These are phyloP conservation scores for Fagopyrum homotropicum DNA, from an alignment of 148 eudicot genomes.

Conservation along the genomic window DNA sequence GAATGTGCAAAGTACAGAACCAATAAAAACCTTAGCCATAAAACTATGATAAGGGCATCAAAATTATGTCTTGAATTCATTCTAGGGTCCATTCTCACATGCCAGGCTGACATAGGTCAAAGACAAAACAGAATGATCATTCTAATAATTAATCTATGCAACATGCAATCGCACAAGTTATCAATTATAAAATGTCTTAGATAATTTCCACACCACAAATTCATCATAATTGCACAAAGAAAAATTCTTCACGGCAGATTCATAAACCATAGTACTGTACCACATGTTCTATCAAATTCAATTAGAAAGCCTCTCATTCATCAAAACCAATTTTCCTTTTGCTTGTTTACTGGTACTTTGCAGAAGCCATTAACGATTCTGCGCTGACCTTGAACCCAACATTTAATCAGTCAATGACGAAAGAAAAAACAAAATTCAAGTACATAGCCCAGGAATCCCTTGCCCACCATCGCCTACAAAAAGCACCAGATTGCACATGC, in stretches of 20 bases:
- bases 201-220: constrained; percentile 1
- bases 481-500: neutral
- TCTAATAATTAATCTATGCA: neutral
- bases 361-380: neutral
- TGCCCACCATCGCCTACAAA: neutral
- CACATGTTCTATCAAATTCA: neutral
- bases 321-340: neutral
- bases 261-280: neutral
- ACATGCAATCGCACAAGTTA: neutral
- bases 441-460: neutral
- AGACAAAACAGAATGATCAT: neutral
- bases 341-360: neutral
- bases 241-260: neutral
- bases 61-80: constrained; percentile 1
- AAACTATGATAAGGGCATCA: constrained; percentile 1
- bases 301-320: neutral
- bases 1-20: constrained; percentile 8
- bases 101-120: constrained; percentile 9
- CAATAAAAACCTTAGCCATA: neutral
- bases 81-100: neutral
- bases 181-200: neutral
- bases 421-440: neutral
- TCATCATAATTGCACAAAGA: neutral
- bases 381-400: constrained; percentile 2
- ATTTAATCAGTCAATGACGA: neutral